Base-by-base conservation (phyloP, 306 rosid genomes). In the Herpetospermum pedunculosum region DNA sequence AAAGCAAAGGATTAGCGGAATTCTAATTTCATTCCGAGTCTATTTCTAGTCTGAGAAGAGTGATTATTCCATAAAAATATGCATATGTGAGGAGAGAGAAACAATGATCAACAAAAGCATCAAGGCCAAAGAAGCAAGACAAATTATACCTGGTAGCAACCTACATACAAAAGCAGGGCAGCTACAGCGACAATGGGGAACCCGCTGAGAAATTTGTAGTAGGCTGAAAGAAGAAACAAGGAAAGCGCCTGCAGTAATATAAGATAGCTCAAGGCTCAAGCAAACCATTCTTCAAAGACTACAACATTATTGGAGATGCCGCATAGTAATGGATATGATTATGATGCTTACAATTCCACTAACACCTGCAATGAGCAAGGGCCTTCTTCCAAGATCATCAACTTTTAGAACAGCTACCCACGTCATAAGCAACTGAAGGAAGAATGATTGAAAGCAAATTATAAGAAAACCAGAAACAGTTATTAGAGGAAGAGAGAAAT, bases 381-480 rank as follows among this genome's bases (percentile, higher is more conserved):
- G 97, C 71, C 91, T 91, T 83, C 97, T 88, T 82, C 98, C 98
- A 72, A 91, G 84, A 80, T 87, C 94, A 85, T 94, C 98, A 53
- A 94, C 98, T 89, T 91, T 94, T 62, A 91, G 83, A 75, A 91
- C 83, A 72, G 98, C 96, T 80, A 94, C 7, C 88, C 86, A 86
- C 46, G 98, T 94, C 98, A 91, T 94, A 60, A 89, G 76, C 11
- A 94, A 80, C 98, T 94, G 75, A 76, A 80, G n/a, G 69, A 67
- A 81, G 74, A 84, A 48, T 54, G 71, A 65, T 67, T 50, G 78
- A 73, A 78, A 80, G 64, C 5, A 81, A 18, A 41, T 57, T 21
- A 58, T 3, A 73, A 72, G 40, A 44, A 74, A 4, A 43, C 73
- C 72, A 73, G 81, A 18, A 64, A 69, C 50, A 28, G 68, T 67